These are phyloP conservation scores for Dactylellina cionopaga DNA, from an alignment of 2,329 filamentous ascomycete genomes.

Conservation along the genomic window DNA sequence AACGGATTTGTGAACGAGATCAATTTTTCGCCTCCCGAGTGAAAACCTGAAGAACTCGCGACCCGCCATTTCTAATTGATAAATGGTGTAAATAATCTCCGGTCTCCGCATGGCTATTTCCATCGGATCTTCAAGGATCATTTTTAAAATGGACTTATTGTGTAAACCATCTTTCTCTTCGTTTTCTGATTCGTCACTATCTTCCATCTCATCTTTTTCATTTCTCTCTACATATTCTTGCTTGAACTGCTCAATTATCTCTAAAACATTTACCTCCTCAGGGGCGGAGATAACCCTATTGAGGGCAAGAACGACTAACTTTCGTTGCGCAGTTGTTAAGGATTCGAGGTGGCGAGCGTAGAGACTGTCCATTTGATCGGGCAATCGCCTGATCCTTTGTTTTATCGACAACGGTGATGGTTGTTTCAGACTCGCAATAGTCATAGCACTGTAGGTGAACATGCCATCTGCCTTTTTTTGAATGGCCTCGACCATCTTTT, in stretches of 20 bases:
- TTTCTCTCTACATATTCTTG: no score
- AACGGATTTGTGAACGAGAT: constrained; percentile 29
- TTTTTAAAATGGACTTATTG: background rate
- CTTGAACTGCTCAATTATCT: constrained; percentile 27
- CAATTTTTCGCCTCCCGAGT: background rate
- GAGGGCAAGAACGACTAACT: constrained; percentile 10
- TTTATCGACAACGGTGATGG: constrained; percentile 23
- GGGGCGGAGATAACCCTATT: constrained; percentile 8
- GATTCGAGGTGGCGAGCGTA: constrained; percentile 22
- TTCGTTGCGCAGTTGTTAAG: background rate
- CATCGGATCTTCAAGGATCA: background rate
- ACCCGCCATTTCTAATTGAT: constrained; percentile 13
- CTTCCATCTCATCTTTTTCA: no score
- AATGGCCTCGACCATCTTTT: constrained; percentile 14
- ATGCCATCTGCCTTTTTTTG: constrained; percentile 26
- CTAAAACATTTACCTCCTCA: background rate
- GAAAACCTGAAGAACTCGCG: constrained; percentile 34
- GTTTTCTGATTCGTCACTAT: background rate
- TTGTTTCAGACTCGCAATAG: constrained; percentile 18
- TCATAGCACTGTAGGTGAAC: constrained; percentile 37
- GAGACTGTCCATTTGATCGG: constrained; percentile 20
- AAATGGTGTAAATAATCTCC: constrained; percentile 25
- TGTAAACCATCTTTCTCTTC: background rate
- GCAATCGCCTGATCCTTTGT: constrained; percentile 3
- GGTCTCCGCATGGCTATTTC: constrained; percentile 4